Percentiles rank a stretch among this genome's conserved stretches.
Evolutionary conservation across 2,329 filamentous ascomycete genomes (phyloP).

Genomic region (Pleurostoma richardsiae): DNA sequence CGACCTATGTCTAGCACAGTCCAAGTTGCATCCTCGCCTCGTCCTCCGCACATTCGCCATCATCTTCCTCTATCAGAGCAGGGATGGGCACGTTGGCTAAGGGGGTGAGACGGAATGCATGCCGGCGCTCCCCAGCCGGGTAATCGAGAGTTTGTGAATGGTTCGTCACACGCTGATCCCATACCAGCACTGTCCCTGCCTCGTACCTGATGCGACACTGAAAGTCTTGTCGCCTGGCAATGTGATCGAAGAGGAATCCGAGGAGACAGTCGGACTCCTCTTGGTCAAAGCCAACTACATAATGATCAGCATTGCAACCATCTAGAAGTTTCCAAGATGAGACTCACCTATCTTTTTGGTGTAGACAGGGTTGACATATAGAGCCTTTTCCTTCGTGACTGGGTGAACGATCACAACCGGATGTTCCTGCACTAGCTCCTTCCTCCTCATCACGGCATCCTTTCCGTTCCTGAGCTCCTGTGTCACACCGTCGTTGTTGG

Average conservation of each 20-base stretch:
- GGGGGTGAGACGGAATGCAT: slow-evolving; percentile 8
- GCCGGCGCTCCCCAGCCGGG: slow-evolving; percentile 4
- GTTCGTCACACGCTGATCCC: slow-evolving; percentile 6
- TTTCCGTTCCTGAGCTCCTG: slow-evolving; percentile 25
- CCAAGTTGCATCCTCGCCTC: slow-evolving; percentile 9
- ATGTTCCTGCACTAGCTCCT: slow-evolving; percentile 56
- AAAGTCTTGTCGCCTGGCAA: slow-evolving; percentile 58
- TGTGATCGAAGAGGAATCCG: slow-evolving; percentile 64
- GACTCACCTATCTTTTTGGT: slow-evolving; percentile 47
- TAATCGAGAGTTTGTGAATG: slow-evolving; percentile 6
- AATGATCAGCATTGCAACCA: background rate
- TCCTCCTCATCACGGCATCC: slow-evolving; percentile 54
- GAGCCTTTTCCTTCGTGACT: slow-evolving; percentile 61
- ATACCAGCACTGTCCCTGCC: slow-evolving; percentile 58
- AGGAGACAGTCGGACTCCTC: slow-evolving; percentile 63
- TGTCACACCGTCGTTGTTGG: slow-evolving; percentile 46
- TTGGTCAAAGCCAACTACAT: slow-evolving; percentile 55
- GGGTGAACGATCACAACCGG: slow-evolving; percentile 63
- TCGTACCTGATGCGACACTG: slow-evolving; percentile 60
- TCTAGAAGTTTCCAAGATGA: background rate
- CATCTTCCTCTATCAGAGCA: slow-evolving; percentile 11
- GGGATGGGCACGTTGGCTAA: slow-evolving; percentile 9
- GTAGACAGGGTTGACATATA: slow-evolving; percentile 61
- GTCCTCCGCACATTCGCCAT: slow-evolving; percentile 14
- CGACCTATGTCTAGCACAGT: slow-evolving; percentile 7